Percentiles rank a stretch among this genome's conserved stretches.
phyloP scores from a whole-genome alignment of 352 stramenopile genomes.

The Peronospora destructor region DNA sequence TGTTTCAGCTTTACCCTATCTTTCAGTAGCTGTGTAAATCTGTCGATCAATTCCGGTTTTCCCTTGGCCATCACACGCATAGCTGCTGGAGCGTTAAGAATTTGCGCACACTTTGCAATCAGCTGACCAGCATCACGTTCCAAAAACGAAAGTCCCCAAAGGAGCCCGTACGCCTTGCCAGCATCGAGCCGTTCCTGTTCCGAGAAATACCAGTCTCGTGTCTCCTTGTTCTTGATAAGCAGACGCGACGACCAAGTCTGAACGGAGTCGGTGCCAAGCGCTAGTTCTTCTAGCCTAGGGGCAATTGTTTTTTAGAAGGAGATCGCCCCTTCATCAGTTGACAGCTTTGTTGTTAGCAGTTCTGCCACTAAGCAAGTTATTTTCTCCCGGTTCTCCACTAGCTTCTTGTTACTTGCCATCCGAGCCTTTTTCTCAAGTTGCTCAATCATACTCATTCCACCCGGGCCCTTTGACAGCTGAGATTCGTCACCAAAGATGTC shows the following conservation, averaged over 20 bases:
- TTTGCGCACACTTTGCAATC: constrained; percentile 65
- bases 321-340: constrained; percentile 64
- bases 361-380: constrained; percentile 56
- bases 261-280: constrained; percentile 55
- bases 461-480: constrained; percentile 48
- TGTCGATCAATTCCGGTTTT: constrained; percentile 79
- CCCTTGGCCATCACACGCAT: constrained; percentile 59
- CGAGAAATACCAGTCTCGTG: constrained; percentile 77
- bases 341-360: constrained; percentile 43
- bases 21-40: constrained; percentile 82
- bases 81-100: constrained; percentile 61
- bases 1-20: constrained; percentile 83
- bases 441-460: constrained; percentile 85
- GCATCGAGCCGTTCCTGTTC: constrained; percentile 75
- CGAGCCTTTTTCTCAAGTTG: constrained; percentile 82
- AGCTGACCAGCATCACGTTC: constrained; percentile 67
- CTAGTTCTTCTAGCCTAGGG: constrained; percentile 67
- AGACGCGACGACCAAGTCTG: constrained; percentile 81
- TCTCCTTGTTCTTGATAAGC: constrained; percentile 86
- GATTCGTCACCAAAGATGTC: constrained; percentile 82
- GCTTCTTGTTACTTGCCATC: constrained; percentile 83
- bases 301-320: constrained; percentile 49
- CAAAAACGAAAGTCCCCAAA: constrained; percentile 79
- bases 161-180: constrained; percentile 60
- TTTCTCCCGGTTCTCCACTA: constrained; percentile 62